These are phyloP conservation scores for Allium fistulosum DNA, from an alignment of 106 monocot species.

Conservation along the genomic window DNA sequence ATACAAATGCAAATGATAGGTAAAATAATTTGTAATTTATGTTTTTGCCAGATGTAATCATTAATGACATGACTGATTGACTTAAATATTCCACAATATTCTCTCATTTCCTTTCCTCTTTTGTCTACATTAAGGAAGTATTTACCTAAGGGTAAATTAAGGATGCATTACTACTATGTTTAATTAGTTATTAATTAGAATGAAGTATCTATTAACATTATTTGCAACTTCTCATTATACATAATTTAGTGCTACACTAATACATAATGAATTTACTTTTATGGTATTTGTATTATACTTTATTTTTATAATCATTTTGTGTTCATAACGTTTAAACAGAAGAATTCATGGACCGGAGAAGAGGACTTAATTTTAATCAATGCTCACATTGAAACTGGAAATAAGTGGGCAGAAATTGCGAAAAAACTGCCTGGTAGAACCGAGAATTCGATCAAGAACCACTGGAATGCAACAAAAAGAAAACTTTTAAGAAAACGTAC, in stretches of 20 bases:
- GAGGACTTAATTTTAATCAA: constrained; percentile 67
- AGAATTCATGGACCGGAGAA: constrained; percentile 79
- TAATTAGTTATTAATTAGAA: neutral
- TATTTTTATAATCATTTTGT: neutral
- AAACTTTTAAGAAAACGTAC: constrained; percentile 31
- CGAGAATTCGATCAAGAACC: constrained; percentile 92
- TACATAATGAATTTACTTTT: neutral
- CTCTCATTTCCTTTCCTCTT: no score
- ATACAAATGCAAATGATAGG: no score
- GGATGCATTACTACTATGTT: neutral
- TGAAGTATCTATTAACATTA: neutral
- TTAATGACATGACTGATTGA: no score
- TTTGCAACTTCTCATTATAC: neutral
- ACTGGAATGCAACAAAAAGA: constrained; percentile 86
- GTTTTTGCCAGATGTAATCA: no score
- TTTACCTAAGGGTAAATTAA: no score
- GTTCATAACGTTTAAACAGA: constrained; percentile 23
- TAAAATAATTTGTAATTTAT: no score
- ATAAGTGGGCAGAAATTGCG: constrained; percentile 87
- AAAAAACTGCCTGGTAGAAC: constrained; percentile 74
- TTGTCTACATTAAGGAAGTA: no score
- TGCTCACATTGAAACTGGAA: constrained; percentile 62
- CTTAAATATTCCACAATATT: no score
- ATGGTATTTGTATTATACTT: neutral
- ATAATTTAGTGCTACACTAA: neutral